A percentile compares a stretch with the other conserved stretches of the same genome.
These are phyloP conservation scores for Hyaloscypha variabilis DNA, from an alignment of 495 filamentous ascomycete genomes.

Conservation along the genomic window DNA sequence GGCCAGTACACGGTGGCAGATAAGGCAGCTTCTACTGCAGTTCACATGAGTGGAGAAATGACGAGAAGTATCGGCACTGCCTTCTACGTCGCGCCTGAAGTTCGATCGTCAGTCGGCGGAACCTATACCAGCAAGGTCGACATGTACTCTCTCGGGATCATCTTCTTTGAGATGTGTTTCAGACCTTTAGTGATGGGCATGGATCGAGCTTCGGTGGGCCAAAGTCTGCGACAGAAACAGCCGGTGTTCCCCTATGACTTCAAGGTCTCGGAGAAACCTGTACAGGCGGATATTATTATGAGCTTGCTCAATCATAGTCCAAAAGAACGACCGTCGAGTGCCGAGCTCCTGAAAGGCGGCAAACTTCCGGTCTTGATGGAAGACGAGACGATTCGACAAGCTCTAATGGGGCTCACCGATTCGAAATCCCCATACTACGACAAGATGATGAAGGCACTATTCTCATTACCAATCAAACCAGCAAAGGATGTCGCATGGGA, in stretches of 20 bases:
- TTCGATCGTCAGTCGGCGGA: conserved; percentile 70
- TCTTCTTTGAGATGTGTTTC: conserved; percentile 98
- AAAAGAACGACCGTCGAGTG: conserved; percentile 78
- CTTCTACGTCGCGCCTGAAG: conserved; percentile 92
- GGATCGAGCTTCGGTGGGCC: conserved; percentile 81
- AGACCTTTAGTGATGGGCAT: conserved; percentile 73
- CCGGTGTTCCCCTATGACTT: conserved; percentile 75
- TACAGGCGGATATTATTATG: conserved; percentile 75
- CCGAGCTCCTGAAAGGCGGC: conserved; percentile 83
- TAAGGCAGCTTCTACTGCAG: conserved; percentile 64
- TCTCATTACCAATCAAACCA: conserved; percentile 69
- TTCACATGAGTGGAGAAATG: conserved; percentile 49
- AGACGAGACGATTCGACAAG: conserved; percentile 83
- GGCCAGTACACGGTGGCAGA: conserved; percentile 73
- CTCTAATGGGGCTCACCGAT: conserved; percentile 78
- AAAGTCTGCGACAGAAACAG: conserved; percentile 67
- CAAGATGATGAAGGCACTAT: conserved; percentile 83
- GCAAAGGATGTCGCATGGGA: conserved; percentile 91
- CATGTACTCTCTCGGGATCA: conserved; percentile 97
- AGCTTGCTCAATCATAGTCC: conserved; percentile 82
- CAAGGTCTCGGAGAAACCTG: conserved; percentile 68
- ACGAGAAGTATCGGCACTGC: conserved; percentile 94
- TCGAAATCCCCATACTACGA: conserved; percentile 85
- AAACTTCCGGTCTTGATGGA: conserved; percentile 89
- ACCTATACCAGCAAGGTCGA: conserved; percentile 94